Evolutionary conservation across 2,329 filamentous ascomycete species (phyloP).

Genomic region (Colletotrichum sp.): DNA sequence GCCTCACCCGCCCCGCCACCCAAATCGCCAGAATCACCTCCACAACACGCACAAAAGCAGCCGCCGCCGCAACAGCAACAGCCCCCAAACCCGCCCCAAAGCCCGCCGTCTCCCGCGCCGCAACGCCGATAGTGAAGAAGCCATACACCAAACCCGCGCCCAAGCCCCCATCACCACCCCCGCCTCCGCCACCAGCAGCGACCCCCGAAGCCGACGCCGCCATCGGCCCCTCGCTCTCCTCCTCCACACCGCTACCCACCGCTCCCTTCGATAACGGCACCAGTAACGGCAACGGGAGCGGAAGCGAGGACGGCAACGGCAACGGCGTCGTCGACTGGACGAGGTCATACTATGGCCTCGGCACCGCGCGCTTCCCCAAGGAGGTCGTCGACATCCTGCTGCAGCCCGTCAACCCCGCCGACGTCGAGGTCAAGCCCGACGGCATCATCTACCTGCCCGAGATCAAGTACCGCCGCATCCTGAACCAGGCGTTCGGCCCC

Average conservation of each 20-base stretch:
- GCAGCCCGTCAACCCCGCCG: constrained; percentile 68
- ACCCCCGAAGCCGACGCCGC: not conserved
- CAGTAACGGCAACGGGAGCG: not conserved
- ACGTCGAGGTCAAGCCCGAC: constrained; percentile 97
- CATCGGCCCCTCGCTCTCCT: not conserved
- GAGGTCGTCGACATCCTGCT: constrained; percentile 74
- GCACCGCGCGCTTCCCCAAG: constrained; percentile 70
- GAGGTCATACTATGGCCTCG: constrained; percentile 81
- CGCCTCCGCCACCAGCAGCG: not conserved
- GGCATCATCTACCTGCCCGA: constrained; percentile 96
- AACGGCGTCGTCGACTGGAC: constrained; percentile 71
- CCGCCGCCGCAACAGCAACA: not conserved
- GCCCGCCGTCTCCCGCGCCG: not conserved
- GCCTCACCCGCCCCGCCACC: not conserved
- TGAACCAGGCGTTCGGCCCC: constrained; percentile 91
- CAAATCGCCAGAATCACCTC: not conserved
- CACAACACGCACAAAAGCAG: not conserved
- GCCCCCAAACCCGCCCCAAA: not conserved
- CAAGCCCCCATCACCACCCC: not conserved
- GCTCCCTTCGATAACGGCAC: not conserved
- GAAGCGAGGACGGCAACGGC: not conserved
- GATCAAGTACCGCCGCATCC: constrained; percentile 93
- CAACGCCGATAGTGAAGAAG: not conserved
- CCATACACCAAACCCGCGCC: not conserved
- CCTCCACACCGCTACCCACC: not conserved